These are phyloP conservation scores for Vigna nakashimae DNA, from an alignment of 306 rosid genomes.

Conservation along the genomic window DNA sequence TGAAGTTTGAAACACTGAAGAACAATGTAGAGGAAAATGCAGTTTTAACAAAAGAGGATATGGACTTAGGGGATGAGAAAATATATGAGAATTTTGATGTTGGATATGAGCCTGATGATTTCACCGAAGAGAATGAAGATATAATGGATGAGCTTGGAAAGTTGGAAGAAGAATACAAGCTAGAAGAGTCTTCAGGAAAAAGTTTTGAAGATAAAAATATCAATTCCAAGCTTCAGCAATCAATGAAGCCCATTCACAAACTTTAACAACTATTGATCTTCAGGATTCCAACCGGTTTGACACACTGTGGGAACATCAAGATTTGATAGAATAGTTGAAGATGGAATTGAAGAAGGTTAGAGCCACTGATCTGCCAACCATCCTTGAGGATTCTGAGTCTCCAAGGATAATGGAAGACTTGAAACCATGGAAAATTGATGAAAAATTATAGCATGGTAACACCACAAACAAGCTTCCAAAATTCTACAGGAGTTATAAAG, in stretches of 20 bases:
- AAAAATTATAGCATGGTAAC: slow-evolving; percentile 61
- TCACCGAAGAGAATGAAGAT: slow-evolving; percentile 60
- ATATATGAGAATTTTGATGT: slow-evolving; percentile 39
- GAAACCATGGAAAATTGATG: slow-evolving; percentile 97
- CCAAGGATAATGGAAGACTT: slow-evolving; percentile 80
- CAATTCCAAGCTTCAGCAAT: slow-evolving; percentile 37
- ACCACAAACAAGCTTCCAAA: slow-evolving; percentile 72
- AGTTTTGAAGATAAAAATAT: slow-evolving; percentile 14
- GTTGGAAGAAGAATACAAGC: slow-evolving; percentile 49
- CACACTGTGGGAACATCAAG: slow-evolving; percentile 91
- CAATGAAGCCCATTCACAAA: slow-evolving; percentile 36
- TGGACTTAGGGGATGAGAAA: slow-evolving; percentile 47
- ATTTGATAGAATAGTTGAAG: slow-evolving; percentile 82
- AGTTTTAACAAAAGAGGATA: slow-evolving; percentile 37
- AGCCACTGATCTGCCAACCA: slow-evolving; percentile 86
- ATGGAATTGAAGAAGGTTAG: slow-evolving; percentile 87
- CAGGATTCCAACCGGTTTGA: slow-evolving; percentile 75
- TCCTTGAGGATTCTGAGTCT: slow-evolving; percentile 87
- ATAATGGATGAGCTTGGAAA: slow-evolving; percentile 53
- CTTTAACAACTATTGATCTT: slow-evolving; percentile 24
- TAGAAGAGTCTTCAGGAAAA: slow-evolving; percentile 23
- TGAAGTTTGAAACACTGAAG: slow-evolving; percentile 33
- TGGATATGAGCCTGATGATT: slow-evolving; percentile 69
- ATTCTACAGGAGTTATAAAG: slow-evolving; percentile 82
- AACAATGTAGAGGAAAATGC: slow-evolving; percentile 32